Evolutionary conservation across 805 yeast species (phyloP), one percentile per base, ranked within the genome.

Genomic region (Yamadazyma olivae): DNA sequence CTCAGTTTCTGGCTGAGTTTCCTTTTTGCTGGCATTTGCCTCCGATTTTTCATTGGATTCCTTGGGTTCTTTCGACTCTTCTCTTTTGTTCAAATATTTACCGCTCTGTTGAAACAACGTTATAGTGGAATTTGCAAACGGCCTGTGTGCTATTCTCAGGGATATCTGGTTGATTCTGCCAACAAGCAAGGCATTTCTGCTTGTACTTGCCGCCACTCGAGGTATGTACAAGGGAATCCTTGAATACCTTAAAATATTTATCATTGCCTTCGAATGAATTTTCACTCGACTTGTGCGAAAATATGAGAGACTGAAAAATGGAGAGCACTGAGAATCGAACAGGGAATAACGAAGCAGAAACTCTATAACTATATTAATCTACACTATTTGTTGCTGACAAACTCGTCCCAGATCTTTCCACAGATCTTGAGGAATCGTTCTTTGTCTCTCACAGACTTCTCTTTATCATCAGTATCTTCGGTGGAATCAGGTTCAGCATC

Each of bases 371-470:
- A 21, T 12, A 21, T 8, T 21, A 21, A 9, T 12, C 24, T 12
- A 21, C 24, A 21, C 19, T 27, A 27, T 16, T 27, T 17, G 27
- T 32, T 39, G 14, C 43, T 42, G 14, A 59, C 49, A 45, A 60
- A 64, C 44, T 61, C 59, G 38, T 67, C 69, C 74, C 74, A 67
- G 27, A 65, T 61, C 15, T 70, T 65, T 40, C 61, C 70, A 44
- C 74, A 67, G 22, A 67, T 58, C 44, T 63, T 60, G 45, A 67
- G 39, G 42, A 67, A 67, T 46, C 64, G 65, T 29, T 57, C 58
- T 54, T 62, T 63, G 32, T 61, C 64, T 33, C 32, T 38, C 4
- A 20, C 9, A 13, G 15, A 8, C 28, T 25, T 25, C 15, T 25
- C 8, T 13, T 25, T 8, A 6, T 25, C 28, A 13, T 25, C 28